Evolutionary conservation across 2,329 filamentous ascomycete genomes (phyloP).

Genomic region (Amesomyces nigricolor): DNA sequence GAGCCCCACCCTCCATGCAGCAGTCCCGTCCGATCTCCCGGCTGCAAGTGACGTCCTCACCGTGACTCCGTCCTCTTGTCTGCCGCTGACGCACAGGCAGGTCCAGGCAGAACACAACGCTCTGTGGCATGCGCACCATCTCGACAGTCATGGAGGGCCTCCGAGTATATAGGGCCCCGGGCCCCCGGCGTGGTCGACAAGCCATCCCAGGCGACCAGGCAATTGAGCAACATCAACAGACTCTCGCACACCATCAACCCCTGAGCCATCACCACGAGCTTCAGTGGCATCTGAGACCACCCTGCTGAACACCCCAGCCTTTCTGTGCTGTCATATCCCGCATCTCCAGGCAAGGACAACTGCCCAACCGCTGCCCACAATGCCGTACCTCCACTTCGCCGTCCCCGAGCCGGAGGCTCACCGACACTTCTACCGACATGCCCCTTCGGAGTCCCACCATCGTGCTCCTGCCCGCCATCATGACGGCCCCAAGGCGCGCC

Average conservation of each 20-base stretch:
- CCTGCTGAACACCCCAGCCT: neutral
- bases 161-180: constrained; percentile 9
- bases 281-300: neutral
- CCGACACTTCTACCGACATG: neutral
- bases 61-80: constrained; percentile 11
- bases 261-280: too few relatives aligned
- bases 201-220: neutral
- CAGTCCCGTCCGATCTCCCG: neutral
- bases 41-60: constrained; percentile 6
- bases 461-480: neutral
- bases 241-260: neutral
- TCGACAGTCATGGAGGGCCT: constrained; percentile 3
- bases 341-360: neutral
- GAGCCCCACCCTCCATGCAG: constrained; percentile 5
- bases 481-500: neutral
- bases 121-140: neutral
- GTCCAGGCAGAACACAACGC: constrained; percentile 10
- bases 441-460: neutral
- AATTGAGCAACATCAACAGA: neutral
- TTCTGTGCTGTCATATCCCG: too few relatives aligned
- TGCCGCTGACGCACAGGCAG: neutral
- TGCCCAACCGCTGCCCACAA: neutral
- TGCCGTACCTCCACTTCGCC: constrained; percentile 16
- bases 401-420: neutral
- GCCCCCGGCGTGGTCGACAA: neutral